These are phyloP conservation scores for Phylloporus sp. DNA, from an alignment of 768 basidiomycete genomes.

Conservation along the genomic window DNA sequence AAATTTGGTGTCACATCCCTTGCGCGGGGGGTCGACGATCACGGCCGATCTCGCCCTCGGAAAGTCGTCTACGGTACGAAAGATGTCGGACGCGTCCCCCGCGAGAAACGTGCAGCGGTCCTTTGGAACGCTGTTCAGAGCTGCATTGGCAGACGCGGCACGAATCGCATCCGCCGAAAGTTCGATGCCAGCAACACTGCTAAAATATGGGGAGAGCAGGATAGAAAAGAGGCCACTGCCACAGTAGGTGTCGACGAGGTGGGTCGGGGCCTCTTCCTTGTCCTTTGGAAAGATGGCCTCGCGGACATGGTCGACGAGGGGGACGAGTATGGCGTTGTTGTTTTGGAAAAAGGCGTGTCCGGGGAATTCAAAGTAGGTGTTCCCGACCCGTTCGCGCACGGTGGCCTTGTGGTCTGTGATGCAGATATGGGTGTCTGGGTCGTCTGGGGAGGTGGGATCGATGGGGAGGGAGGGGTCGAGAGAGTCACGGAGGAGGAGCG, in stretches of 20 bases:
- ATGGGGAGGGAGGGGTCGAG: slow-evolving; percentile 35
- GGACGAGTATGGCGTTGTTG: slow-evolving; percentile 88
- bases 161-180: slow-evolving; percentile 70
- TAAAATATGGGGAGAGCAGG: slow-evolving; percentile 72
- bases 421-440: slow-evolving; percentile 64
- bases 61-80: slow-evolving; percentile 60
- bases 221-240: slow-evolving; percentile 87
- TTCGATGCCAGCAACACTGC: slow-evolving; percentile 83
- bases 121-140: slow-evolving; percentile 54
- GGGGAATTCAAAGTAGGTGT: slow-evolving; percentile 77
- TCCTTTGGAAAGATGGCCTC: slow-evolving; percentile 55
- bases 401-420: slow-evolving; percentile 77
- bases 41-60: slow-evolving; percentile 64
- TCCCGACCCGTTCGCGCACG: slow-evolving; percentile 82
- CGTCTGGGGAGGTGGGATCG: slow-evolving; percentile 31
- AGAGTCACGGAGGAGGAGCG: slow-evolving; percentile 87
- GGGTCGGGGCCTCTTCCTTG: slow-evolving; percentile 46
- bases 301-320: slow-evolving; percentile 80
- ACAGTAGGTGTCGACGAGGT: slow-evolving; percentile 95
- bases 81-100: slow-evolving; percentile 88
- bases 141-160: slow-evolving; percentile 62
- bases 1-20: slow-evolving; percentile 84
- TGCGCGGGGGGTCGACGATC: slow-evolving; percentile 88
- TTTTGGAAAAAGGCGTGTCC: slow-evolving; percentile 97
- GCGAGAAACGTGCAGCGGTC: slow-evolving; percentile 63